Percentiles rank a stretch among this genome's conserved stretches.
Evolutionary conservation across 495 filamentous ascomycete genomes (phyloP).

Genomic region (Pyrenula aspistea): DNA sequence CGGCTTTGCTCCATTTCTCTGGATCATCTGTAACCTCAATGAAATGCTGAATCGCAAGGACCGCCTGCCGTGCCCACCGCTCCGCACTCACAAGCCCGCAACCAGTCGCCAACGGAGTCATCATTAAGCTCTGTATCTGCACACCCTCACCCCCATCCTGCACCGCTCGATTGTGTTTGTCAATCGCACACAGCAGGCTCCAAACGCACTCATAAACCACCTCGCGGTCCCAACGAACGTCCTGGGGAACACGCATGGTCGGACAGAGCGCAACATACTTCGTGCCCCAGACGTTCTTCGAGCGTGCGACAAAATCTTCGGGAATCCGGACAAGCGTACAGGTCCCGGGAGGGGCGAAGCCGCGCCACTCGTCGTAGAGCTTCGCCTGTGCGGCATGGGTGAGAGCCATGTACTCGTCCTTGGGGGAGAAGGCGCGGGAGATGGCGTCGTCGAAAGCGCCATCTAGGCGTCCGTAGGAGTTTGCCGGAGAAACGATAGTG

Average conservation of each 20-base stretch:
- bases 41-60: conserved; percentile 36
- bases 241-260: conserved; percentile 31
- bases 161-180: conserved; percentile 25
- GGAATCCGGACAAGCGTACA: conserved; percentile 34
- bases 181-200: conserved; percentile 33
- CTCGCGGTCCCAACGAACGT: conserved; percentile 35
- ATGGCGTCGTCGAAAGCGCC: conserved; percentile 43
- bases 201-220: conserved; percentile 42
- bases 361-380: conserved; percentile 33
- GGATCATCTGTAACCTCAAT: conserved; percentile 25
- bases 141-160: conserved; percentile 1
- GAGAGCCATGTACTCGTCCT: conserved; percentile 30
- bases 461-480: conserved; percentile 38
- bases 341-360: conserved; percentile 34
- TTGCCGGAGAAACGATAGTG: conserved; percentile 38
- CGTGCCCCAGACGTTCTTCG: conserved; percentile 22
- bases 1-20: conserved; percentile 17
- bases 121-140: conserved; percentile 28
- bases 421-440: conserved; percentile 31
- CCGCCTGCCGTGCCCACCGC: conserved; percentile 35
- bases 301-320: conserved; percentile 4
- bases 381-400: conserved; percentile 24
- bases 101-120: conserved; percentile 37
- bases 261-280: conserved; percentile 36
- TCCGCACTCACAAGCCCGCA: conserved; percentile 27